Evolutionary conservation across 306 rosid genomes (phyloP), one percentile per base, ranked within the genome.

Genomic region (Medicago ruthenica): DNA sequence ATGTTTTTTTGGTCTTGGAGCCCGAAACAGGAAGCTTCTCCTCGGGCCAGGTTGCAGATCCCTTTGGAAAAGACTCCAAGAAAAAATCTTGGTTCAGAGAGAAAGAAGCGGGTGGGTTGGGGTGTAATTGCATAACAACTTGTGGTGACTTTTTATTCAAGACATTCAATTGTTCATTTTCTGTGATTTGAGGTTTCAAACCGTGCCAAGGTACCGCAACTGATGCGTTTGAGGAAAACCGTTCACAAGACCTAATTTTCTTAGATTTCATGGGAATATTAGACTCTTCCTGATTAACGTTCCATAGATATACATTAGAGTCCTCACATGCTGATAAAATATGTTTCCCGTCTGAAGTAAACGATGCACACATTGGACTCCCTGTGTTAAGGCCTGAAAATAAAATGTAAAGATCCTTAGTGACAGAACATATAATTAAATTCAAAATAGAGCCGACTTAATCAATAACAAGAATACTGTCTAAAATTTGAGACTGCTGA

Each of bases 21-120:
- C 88, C 86, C 13, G 90, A 83, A 36, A 88, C 80, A 21, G 93
- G 97, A 87, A 92, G 98, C 67, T 92, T 92, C 80, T 96, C 99
- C 86, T 96, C 99, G 0, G 99, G 99, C 98, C 99, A 96, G 18
- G 99, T 96, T 24, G 97, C 99, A 3, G 97, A 92, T 41, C 96
- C 99, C 86, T 89, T 92, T 0, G 97, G 89, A 57, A 88, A 85
- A 62, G 97, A 81, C 84, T 88, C 96, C 44, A 88, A 80, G 83
- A 83, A 78, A 73, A 83, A 87, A 70, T 96, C 97, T 39, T 86
- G 92, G 78, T 86, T 84, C 41, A 90, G 63, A 75, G 90, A 86
- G 79, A 92, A 92, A 15, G 86, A 76, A 7, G 91, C 82, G 15
- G 93, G 88, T 39, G 91, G 80, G 68, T 82, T 67, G 34, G 76